Percentiles rank a stretch among this genome's conserved stretches.
Conservation (phyloP, 2,329 filamentous ascomycete genomes). For the Penicillium sp. region DNA sequence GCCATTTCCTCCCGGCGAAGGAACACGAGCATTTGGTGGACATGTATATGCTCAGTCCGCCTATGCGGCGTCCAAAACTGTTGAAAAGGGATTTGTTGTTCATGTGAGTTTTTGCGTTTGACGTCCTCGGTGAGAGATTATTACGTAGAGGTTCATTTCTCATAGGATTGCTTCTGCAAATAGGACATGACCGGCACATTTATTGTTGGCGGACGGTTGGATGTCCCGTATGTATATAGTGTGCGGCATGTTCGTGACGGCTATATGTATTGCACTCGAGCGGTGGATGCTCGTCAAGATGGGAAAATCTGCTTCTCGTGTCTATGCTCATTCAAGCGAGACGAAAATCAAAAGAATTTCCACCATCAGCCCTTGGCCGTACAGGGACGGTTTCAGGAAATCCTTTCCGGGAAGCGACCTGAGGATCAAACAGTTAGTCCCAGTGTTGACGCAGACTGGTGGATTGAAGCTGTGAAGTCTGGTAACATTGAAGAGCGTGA, state of each 20-base stretch:
- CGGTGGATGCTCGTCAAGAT: conserved; percentile 56
- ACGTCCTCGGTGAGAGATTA: too few species aligned
- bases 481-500: conserved; percentile 34
- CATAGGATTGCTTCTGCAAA: background rate
- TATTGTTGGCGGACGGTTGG: conserved; percentile 51
- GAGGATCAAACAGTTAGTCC: conserved; percentile 42
- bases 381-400: conserved; percentile 35
- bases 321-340: conserved; percentile 56
- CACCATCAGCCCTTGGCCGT: conserved; percentile 37
- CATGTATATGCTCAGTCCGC: conserved; percentile 62
- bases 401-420: conserved; percentile 36
- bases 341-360: conserved; percentile 39
- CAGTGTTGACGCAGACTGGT: conserved; percentile 44
- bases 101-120: conserved; percentile 47
- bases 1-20: conserved; percentile 49
- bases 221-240: conserved; percentile 55
- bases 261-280: conserved; percentile 55
- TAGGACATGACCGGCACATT: conserved; percentile 60
- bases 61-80: conserved; percentile 60
- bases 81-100: conserved; percentile 54
- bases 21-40: conserved; percentile 56
- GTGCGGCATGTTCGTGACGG: conserved; percentile 57
- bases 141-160: background rate
- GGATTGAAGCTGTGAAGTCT: conserved; percentile 34
- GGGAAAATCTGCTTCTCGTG: conserved; percentile 57